Evolutionary conservation across 2,329 filamentous ascomycete species (phyloP), one percentile per base, ranked within the genome.

Genomic region (Colletotrichum plurivorum): DNA sequence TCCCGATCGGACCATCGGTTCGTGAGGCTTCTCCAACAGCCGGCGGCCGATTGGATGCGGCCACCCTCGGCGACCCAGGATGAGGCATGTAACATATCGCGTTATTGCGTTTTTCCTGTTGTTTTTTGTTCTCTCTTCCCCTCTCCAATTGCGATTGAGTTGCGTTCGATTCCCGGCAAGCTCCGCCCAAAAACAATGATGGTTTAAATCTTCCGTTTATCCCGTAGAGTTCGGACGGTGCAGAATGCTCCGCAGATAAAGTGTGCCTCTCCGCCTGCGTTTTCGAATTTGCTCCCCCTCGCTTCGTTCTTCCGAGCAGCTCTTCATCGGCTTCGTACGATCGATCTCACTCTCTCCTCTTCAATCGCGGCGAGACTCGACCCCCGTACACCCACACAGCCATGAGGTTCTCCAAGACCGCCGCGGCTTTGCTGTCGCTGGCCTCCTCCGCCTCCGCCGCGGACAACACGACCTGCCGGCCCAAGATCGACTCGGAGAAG

Each of bases 401-500:
- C 4, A 72, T 72, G 71, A 71, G 69, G 69, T 67, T 72, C 61
- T 66, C 57, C 43, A 52, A 45, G 15, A 15, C 55, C 25, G 41
- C 65, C 36, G 52, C 53, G 63, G 48, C 58, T 63, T 55, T 69
- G 31, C 41, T 72, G 58, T 67, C 69, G 67, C 57, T 71, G 54
- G 69, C 55, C 15, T 49, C 67, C 2, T 36, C 31, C 8, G 43
- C 52, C 48, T 27, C 53, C 22, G 39, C 36, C 2, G 67, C 57
- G n/a, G 15, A 46, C 10, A 67, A 70, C 36, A 36, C 60, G n/a
- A 60, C 69, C 27, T 72, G 71, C 45, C 58, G 60, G 41, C 71
- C 69, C 18, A 72, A 72, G 55, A 51, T 72, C 15, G 69, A 72
- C 13, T 72, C 71, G 3, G 71, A 72, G 31, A 41, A 45, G 49